Base-by-base conservation (phyloP, 371 early-diverging fungal species). In the Syncephalastrum monosporum region DNA sequence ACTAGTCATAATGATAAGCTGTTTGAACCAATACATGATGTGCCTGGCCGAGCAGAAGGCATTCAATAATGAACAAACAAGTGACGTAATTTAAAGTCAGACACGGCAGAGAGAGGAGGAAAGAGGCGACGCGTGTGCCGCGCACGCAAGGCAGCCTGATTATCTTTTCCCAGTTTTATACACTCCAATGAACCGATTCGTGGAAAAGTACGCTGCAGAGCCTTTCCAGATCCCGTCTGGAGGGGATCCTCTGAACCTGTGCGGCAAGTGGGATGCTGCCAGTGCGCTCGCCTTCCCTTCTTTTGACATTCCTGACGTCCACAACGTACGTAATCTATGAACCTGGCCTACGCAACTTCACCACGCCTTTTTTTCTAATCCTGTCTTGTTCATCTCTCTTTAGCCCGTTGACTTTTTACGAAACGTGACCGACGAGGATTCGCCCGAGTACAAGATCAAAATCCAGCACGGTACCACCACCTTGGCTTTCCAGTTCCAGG, bases 381-480 rank as follows among this genome's bases (percentile, higher is more conserved):
- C 21, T 21, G 21, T 0, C 21, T 21, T 21, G 21, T 21, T 21
- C 24, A 5, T 15, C 23, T 25, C 10, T 61, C 13, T 23, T 41
- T 74, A 88, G 88, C 89, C 87, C 51, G 73, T 82, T 15, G 82
- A 82, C 51, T 87, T 86, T 56, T 71, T 87, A 55, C 77, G 78
- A 72, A 75, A 70, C 45, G 77, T 81, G 19, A 83, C 87, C 44
- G 85, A 85, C 64, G 83, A 79, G 53, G 48, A 70, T 52, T 83
- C 83, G 12, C 74, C 83, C 41, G 82, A 84, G 53, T 78, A 85
- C 57, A 69, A 75, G 51, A 89, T 98, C 71, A 90, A 93, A 60
- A 88, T 97, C 57, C 88, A 87, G 60, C 94, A 99, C 70, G 99
- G 99, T 68, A 99, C 99, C 17, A 99, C 99, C 5, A 99, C 99